phyloP scores from a whole-genome alignment of 768 basidiomycete genomes.

The Xerocomellus chrysenteron region DNA sequence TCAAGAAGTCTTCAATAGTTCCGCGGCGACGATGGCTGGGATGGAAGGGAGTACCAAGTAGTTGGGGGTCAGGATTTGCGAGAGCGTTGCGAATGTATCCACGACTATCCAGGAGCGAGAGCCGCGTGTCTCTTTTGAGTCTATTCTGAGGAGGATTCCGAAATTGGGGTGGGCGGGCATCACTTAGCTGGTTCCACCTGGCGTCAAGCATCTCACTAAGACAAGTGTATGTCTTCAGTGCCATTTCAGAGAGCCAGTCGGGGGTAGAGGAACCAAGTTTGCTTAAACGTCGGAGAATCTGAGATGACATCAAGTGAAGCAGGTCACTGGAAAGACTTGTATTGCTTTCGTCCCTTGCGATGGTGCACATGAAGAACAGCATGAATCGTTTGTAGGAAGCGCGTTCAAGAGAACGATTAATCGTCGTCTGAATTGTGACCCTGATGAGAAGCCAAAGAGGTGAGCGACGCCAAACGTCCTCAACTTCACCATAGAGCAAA shows the following conservation, averaged over 20 bases:
- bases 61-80: no score
- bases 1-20: no score
- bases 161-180: background rate
- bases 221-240: background rate
- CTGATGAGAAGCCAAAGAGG: no score
- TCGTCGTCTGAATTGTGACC: no score
- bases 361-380: no score
- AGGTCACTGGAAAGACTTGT: constrained; percentile 15
- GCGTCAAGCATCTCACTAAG: background rate
- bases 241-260: background rate
- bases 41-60: background rate
- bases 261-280: constrained; percentile 8
- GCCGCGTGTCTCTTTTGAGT: background rate
- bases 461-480: no score
- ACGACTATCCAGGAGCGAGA: background rate
- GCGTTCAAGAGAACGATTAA: no score
- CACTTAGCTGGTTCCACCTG: background rate
- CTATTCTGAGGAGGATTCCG: background rate
- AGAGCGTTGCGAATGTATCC: background rate
- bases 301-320: constrained; percentile 24
- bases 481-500: no score
- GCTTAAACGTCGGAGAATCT: constrained; percentile 16
- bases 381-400: no score
- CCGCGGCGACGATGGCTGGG: background rate
- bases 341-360: constrained; percentile 20